Percentiles rank a stretch among this genome's conserved stretches.
Conservation (phyloP, 345 rosid genomes). For the Melastoma malabathricum region DNA sequence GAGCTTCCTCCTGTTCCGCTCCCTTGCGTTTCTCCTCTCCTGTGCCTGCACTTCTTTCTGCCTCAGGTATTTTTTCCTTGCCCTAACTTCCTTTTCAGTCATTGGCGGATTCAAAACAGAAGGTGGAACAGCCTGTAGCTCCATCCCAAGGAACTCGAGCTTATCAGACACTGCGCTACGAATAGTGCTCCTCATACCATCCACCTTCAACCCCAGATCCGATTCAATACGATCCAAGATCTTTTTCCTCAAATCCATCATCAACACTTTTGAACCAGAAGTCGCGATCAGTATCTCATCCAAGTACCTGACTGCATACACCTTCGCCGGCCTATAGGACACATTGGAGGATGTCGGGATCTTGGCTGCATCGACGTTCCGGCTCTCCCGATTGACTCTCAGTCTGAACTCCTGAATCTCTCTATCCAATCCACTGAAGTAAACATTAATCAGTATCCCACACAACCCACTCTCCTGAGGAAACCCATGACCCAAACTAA, state of each 20-base stretch:
- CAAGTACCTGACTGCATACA: conserved; percentile 69
- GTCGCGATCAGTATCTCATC: conserved; percentile 75
- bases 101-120: conserved; percentile 65
- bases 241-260: conserved; percentile 48
- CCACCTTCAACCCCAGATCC: conserved; percentile 49
- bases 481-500: conserved; percentile 54
- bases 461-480: conserved; percentile 78
- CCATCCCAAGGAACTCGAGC: conserved; percentile 66
- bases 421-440: conserved; percentile 59
- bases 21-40: conserved; percentile 72
- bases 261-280: conserved; percentile 60
- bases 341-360: conserved; percentile 21
- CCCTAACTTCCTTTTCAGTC: conserved; percentile 80
- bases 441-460: conserved; percentile 55
- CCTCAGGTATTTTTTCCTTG: conserved; percentile 71
- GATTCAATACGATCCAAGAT: conserved; percentile 42
- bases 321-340: conserved; percentile 51
- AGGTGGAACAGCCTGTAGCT: conserved; percentile 82
- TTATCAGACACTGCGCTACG: conserved; percentile 81
- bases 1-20: conserved; percentile 62
- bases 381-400: conserved; percentile 34
- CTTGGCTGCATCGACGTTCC: conserved; percentile 15
- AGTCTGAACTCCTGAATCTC: conserved; percentile 56
- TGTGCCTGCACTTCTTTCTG: conserved; percentile 69
- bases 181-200: conserved; percentile 45